Evolutionary conservation across 495 filamentous ascomycete species (phyloP).

Genomic region (Massariosphaeria phaeospora): DNA sequence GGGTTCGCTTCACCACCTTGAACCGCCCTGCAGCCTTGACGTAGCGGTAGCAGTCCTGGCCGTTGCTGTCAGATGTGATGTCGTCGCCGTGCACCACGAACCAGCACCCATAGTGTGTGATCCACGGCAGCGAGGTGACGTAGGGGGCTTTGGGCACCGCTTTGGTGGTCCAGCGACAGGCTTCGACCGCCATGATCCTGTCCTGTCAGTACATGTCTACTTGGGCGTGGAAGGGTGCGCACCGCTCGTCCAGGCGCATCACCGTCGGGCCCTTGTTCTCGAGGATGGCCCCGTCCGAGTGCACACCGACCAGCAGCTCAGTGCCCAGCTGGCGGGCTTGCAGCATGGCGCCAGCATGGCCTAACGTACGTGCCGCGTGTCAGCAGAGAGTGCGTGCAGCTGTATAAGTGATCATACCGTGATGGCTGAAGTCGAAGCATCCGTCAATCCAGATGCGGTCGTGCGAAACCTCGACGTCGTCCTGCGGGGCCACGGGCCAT

Average conservation of each 20-base stretch:
- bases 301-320: slow-evolving; percentile 84
- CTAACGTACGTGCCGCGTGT: slow-evolving; percentile 48
- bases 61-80: slow-evolving; percentile 75
- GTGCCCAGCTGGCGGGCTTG: slow-evolving; percentile 83
- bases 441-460: slow-evolving; percentile 94
- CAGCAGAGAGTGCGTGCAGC: neutral
- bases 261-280: slow-evolving; percentile 97
- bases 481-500: slow-evolving; percentile 65
- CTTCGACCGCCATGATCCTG: slow-evolving; percentile 77
- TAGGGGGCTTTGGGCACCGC: slow-evolving; percentile 86
- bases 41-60: slow-evolving; percentile 94
- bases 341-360: slow-evolving; percentile 94
- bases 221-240: neutral
- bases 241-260: slow-evolving; percentile 89
- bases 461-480: slow-evolving; percentile 56
- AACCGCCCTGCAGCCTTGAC: slow-evolving; percentile 90
- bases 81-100: slow-evolving; percentile 93
- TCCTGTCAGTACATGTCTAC: neutral
- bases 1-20: slow-evolving; percentile 91
- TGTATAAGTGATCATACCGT: slow-evolving; percentile 52
- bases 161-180: slow-evolving; percentile 87
- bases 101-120: slow-evolving; percentile 85
- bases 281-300: slow-evolving; percentile 90
- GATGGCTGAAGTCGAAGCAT: slow-evolving; percentile 98
- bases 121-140: slow-evolving; percentile 89